Evolutionary conservation across 768 basidiomycete species (phyloP).

Genomic region (Kwoniella bestiolae): DNA sequence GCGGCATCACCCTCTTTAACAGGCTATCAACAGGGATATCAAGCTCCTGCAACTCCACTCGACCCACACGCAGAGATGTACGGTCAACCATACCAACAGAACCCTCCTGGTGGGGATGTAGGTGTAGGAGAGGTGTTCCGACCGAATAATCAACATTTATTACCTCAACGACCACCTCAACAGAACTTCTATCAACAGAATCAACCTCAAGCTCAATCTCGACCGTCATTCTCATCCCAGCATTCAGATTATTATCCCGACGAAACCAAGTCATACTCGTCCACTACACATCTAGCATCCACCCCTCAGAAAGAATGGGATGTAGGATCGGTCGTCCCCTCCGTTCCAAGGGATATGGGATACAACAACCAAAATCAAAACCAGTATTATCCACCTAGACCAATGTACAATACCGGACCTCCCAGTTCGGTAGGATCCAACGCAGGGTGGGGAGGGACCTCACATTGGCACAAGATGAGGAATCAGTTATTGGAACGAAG

Average conservation of each 20-base stretch:
- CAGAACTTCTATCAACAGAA: conserved; percentile 9
- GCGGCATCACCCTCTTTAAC: conserved; percentile 7
- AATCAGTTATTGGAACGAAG: conserved; percentile 45
- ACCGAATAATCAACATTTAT: conserved; percentile 1
- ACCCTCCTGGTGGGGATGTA: background rate
- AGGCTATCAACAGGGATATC: conserved; percentile 17
- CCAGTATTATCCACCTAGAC: conserved; percentile 32
- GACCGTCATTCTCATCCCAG: conserved; percentile 36
- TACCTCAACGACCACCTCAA: conserved; percentile 11
- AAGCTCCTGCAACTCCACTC: conserved; percentile 7
- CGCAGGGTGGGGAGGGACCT: conserved; percentile 30
- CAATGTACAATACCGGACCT: conserved; percentile 15
- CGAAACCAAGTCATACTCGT: conserved; percentile 43
- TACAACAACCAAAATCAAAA: conserved; percentile 1
- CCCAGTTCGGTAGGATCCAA: conserved; percentile 7
- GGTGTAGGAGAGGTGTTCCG: conserved; percentile 13
- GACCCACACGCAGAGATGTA: conserved; percentile 24
- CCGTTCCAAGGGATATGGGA: conserved; percentile 1
- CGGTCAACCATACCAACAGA: conserved; percentile 10
- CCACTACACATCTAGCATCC: conserved; percentile 41
- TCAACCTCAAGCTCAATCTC: conserved; percentile 7
- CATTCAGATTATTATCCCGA: conserved; percentile 39
- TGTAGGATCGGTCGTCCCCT: conserved; percentile 37
- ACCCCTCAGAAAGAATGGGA: conserved; percentile 44
- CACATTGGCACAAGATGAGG: conserved; percentile 48